A percentile compares a stretch with the other conserved stretches of the same genome.
Evolutionary conservation across 2,329 filamentous ascomycete genomes (phyloP).

Genomic region (Diaporthe vexans): DNA sequence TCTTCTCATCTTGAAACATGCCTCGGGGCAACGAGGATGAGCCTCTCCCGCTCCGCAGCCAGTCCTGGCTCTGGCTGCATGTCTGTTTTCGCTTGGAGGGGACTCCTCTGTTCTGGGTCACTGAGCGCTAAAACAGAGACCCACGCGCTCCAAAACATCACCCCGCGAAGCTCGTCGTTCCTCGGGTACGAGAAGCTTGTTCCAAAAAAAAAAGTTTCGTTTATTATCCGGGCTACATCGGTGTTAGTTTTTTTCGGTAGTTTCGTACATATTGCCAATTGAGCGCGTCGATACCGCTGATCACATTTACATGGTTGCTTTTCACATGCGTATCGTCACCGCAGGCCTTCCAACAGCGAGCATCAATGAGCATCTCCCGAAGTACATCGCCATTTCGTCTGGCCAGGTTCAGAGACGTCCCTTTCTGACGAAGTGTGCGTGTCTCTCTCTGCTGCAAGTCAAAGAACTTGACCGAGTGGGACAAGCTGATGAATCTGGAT

Average conservation of each 20-base stretch:
- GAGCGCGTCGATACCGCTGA: background rate
- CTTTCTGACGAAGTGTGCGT: background rate
- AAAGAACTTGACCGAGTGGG: constrained; percentile 27
- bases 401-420: background rate
- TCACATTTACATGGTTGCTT: background rate
- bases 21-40: constrained; percentile 9
- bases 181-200: constrained; percentile 31
- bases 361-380: constrained; percentile 12
- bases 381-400: background rate
- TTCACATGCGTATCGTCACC: background rate
- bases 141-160: constrained; percentile 21
- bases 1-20: constrained; percentile 22
- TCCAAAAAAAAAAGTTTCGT: constrained; percentile 17
- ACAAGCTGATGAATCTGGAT: constrained; percentile 39
- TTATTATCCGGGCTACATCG: constrained; percentile 2
- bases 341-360: background rate
- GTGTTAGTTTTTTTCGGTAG: background rate
- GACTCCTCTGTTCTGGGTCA: background rate
- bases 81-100: constrained; percentile 8
- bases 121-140: constrained; percentile 21
- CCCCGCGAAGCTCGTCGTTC: constrained; percentile 17
- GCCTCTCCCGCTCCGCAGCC: constrained; percentile 11
- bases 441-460: constrained; percentile 38
- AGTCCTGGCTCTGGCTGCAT: background rate
- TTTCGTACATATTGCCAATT: constrained; percentile 30